Conservation (phyloP, 225 moss, liverwort and hornwort genomes). For the Marchantia paleacea region DNA sequence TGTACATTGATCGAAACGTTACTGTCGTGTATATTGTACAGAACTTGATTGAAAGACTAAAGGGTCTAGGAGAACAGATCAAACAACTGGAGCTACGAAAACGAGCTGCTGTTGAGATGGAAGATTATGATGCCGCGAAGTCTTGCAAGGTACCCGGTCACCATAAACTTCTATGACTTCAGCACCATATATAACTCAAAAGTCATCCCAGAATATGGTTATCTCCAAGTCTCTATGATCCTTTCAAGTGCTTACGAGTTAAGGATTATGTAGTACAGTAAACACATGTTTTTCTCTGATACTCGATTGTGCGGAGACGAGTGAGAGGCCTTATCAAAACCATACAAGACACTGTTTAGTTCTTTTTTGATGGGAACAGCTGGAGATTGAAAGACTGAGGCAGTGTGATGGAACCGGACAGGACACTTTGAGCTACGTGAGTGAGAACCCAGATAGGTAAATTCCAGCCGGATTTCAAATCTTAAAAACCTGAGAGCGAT, state of each 20-base stretch:
- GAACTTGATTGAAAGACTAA: constrained; percentile 68
- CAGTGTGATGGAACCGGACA: constrained; percentile 43
- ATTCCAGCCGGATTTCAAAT: neutral
- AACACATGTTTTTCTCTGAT: too few relatives aligned
- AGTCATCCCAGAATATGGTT: too few relatives aligned
- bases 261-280: too few relatives aligned
- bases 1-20: neutral
- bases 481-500: neutral
- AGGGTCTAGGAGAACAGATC: constrained; percentile 63
- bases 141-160: constrained; percentile 56
- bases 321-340: neutral
- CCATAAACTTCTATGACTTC: neutral
- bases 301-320: neutral
- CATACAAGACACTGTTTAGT: neutral
- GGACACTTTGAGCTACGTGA: constrained; percentile 36
- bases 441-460: constrained; percentile 37
- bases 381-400: constrained; percentile 66
- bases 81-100: constrained; percentile 67
- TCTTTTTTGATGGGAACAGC: constrained; percentile 36
- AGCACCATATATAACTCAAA: too few relatives aligned
- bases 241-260: too few relatives aligned
- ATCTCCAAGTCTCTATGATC: too few relatives aligned
- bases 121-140: constrained; percentile 89
- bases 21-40: constrained; percentile 19
- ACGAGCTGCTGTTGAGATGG: constrained; percentile 62